A percentile compares a stretch with the other conserved stretches of the same genome.
phyloP scores from a whole-genome alignment of 768 basidiomycete species.

The Lanmaoa rubissima region DNA sequence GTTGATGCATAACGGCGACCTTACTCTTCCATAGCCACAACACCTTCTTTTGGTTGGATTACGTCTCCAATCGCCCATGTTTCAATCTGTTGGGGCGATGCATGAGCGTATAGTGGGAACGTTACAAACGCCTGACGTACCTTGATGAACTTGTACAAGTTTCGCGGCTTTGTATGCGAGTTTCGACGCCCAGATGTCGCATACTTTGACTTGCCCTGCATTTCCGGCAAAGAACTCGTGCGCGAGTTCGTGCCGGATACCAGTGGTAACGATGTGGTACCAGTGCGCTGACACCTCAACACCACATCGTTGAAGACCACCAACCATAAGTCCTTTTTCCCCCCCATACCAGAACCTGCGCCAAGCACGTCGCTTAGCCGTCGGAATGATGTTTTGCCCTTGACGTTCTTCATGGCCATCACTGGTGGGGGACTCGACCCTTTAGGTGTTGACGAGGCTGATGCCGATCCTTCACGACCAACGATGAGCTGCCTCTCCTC shows the following conservation, averaged over 20 bases:
- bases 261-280: conserved; percentile 81
- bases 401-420: conserved; percentile 52
- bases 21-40: conserved; percentile 90
- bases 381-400: conserved; percentile 84
- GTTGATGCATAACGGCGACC: conserved; percentile 29
- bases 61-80: conserved; percentile 83
- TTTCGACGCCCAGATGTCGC: conserved; percentile 76
- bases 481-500: conserved; percentile 65
- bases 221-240: conserved; percentile 77
- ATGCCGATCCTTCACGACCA: conserved; percentile 28
- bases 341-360: conserved; percentile 48
- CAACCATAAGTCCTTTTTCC: conserved; percentile 90
- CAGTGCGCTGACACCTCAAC: conserved; percentile 85
- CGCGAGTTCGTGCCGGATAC: conserved; percentile 65
- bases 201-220: conserved; percentile 81
- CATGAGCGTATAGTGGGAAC: conserved; percentile 1
- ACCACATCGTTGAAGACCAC: conserved; percentile 96
- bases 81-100: conserved; percentile 60
- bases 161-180: conserved; percentile 78
- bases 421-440: conserved; percentile 37
- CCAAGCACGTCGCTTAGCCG: conserved; percentile 88
- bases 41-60: conserved; percentile 71
- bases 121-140: conserved; percentile 37
- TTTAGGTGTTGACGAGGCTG: conserved; percentile 19
- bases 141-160: conserved; percentile 92